Evolutionary conservation across 768 basidiomycete genomes (phyloP).

Genomic region (Suillus americanus): DNA sequence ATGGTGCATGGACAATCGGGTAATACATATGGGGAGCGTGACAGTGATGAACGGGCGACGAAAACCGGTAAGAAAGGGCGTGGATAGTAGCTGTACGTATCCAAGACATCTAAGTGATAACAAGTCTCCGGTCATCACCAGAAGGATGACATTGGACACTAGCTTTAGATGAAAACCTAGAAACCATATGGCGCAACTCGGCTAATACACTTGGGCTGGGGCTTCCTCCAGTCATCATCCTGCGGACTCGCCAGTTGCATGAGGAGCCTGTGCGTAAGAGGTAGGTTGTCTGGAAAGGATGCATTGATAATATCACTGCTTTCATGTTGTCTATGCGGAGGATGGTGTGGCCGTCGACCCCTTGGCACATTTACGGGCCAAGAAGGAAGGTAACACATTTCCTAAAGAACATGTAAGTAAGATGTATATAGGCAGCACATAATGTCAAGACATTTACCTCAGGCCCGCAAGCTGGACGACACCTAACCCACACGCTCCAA

Average conservation of each 20-base stretch:
- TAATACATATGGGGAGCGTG: neutral
- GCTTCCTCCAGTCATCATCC: conserved; percentile 7
- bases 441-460: conserved; percentile 36
- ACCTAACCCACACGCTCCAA: conserved; percentile 52
- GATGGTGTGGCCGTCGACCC: neutral
- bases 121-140: neutral
- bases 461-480: conserved; percentile 42
- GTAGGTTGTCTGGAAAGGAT: neutral
- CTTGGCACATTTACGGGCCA: neutral
- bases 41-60: neutral
- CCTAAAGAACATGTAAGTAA: neutral
- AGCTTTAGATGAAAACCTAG: neutral
- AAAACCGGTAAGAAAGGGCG: neutral
- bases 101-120: neutral
- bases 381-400: conserved; percentile 10
- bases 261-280: neutral
- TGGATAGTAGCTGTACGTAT: neutral
- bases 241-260: neutral
- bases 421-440: neutral
- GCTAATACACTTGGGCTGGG: conserved; percentile 12
- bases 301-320: neutral
- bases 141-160: neutral
- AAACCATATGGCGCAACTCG: conserved; percentile 7
- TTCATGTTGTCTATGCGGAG: neutral
- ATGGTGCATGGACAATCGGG: neutral